phyloP scores from a whole-genome alignment of 805 yeast species.

The Cyberlindnera euphorbiiphila region DNA sequence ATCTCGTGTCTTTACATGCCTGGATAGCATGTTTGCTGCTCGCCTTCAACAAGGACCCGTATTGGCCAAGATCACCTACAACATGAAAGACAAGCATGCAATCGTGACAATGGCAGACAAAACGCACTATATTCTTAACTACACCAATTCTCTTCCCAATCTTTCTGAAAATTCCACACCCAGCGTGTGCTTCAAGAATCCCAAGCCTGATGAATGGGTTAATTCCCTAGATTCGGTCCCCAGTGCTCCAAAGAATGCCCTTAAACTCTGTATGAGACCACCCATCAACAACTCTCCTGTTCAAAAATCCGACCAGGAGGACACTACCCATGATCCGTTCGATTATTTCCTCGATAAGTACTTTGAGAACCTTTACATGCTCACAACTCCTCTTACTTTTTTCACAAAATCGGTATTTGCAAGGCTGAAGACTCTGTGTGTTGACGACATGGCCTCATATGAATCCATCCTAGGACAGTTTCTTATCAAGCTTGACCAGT shows the following conservation, averaged over 20 bases:
- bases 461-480: slow-evolving; percentile 30
- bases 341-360: slow-evolving; percentile 31
- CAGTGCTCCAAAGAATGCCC: slow-evolving; percentile 8
- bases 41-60: slow-evolving; percentile 8
- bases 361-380: slow-evolving; percentile 33
- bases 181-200: neutral
- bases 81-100: slow-evolving; percentile 23
- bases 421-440: slow-evolving; percentile 42
- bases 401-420: slow-evolving; percentile 48
- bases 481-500: slow-evolving; percentile 33
- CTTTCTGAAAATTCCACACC: neutral
- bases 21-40: slow-evolving; percentile 1
- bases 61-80: slow-evolving; percentile 17
- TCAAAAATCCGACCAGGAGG: slow-evolving; percentile 13
- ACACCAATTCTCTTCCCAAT: slow-evolving; percentile 2
- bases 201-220: slow-evolving; percentile 4
- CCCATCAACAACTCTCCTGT: slow-evolving; percentile 21
- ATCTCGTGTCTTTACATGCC: slow-evolving; percentile 18
- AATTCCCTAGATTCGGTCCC: neutral
- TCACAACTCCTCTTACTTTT: slow-evolving; percentile 35
- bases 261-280: slow-evolving; percentile 25
- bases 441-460: slow-evolving; percentile 20
- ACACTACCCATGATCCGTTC: slow-evolving; percentile 23
- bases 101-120: slow-evolving; percentile 9
- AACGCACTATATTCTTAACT: slow-evolving; percentile 7